Percentiles rank a stretch among this genome's conserved stretches.
phyloP scores from a whole-genome alignment of 2,329 filamentous ascomycete species.

The Beauveria varroae region DNA sequence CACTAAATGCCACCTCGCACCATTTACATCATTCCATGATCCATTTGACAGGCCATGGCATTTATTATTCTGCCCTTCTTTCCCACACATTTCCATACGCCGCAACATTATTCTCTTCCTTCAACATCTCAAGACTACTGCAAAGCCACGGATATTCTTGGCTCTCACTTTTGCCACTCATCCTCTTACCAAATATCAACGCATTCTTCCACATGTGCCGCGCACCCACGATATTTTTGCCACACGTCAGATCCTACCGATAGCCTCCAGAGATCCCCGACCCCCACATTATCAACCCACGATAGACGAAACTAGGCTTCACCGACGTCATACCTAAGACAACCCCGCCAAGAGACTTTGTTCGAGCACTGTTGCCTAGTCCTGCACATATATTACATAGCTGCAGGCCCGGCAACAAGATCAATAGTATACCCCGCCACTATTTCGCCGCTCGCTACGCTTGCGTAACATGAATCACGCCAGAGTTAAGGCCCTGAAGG shows the following conservation, averaged over 20 bases:
- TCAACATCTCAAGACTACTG: not conserved
- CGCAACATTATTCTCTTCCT: too few relatives aligned
- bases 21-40: too few relatives aligned
- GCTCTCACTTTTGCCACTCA: not conserved
- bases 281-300: not conserved
- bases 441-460: not conserved
- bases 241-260: not conserved
- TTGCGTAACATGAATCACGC: constrained; percentile 49
- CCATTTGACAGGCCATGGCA: too few relatives aligned
- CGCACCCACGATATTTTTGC: constrained; percentile 7
- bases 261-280: not conserved
- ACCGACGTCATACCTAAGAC: not conserved
- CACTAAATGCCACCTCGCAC: too few relatives aligned
- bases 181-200: not conserved
- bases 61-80: too few relatives aligned
- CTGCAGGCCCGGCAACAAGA: constrained; percentile 11
- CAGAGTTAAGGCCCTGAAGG: constrained; percentile 59
- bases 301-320: not conserved
- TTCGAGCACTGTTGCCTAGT: not conserved
- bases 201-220: constrained; percentile 5
- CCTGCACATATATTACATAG: not conserved
- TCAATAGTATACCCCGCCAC: constrained; percentile 14
- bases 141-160: not conserved
- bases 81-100: too few relatives aligned
- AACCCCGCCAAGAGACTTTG: not conserved